phyloP scores from a whole-genome alignment of 768 basidiomycete species.

The Phanerodontia chrysosporium region DNA sequence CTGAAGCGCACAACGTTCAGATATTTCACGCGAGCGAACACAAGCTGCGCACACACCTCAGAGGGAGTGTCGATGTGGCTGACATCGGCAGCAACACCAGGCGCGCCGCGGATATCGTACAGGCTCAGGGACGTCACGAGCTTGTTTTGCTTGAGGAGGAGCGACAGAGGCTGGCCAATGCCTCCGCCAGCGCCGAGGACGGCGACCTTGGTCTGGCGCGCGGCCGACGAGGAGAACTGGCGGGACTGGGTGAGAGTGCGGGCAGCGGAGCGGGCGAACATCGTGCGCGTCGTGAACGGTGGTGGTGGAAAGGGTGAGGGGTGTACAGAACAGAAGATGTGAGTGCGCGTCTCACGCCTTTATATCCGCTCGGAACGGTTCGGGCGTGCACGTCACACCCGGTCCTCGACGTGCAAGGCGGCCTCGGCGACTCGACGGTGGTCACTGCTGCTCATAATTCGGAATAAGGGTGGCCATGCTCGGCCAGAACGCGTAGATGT shows the following conservation, averaged over 20 bases:
- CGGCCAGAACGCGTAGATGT: not conserved
- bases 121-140: constrained; percentile 80
- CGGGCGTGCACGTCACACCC: constrained; percentile 10
- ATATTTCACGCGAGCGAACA: not conserved
- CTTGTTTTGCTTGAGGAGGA: constrained; percentile 91
- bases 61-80: constrained; percentile 88
- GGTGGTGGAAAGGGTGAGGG: not conserved
- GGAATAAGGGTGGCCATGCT: not conserved
- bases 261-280: constrained; percentile 64
- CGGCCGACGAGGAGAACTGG: constrained; percentile 70
- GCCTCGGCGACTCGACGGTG: not conserved
- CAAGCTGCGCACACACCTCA: constrained; percentile 47
- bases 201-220: constrained; percentile 81
- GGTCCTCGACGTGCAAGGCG: not conserved
- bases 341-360: constrained; percentile 4
- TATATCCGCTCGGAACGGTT: constrained; percentile 15
- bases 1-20: constrained; percentile 31
- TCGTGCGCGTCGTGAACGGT: constrained; percentile 27
- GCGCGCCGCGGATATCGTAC: constrained; percentile 93
- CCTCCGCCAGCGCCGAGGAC: constrained; percentile 98
- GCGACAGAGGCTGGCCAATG: constrained; percentile 95
- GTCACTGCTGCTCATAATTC: not conserved
- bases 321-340: constrained; percentile 2
- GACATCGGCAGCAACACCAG: constrained; percentile 96
- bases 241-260: constrained; percentile 57